Base-by-base conservation (phyloP, 139 green algal species). In the Chlamydomonas schloesseri region DNA sequence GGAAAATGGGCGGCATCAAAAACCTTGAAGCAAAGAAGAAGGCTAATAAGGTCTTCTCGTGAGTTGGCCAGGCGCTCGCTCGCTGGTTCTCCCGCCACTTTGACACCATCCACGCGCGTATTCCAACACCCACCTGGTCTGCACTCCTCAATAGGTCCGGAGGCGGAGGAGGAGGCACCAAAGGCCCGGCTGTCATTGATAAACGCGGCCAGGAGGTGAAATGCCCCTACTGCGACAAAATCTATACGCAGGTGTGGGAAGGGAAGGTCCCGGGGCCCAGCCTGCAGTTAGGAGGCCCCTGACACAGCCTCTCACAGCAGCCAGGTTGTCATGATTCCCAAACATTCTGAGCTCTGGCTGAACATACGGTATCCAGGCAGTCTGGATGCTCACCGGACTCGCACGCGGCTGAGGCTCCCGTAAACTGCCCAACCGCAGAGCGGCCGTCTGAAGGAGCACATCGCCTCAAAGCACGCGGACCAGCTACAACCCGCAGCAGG, bases 151-250 rank as follows among this genome's bases (percentile, higher is more conserved):
- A n/a, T n/a, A 98, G 94, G 34, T 96, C 92, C 68, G 95, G 94
- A 46, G 91, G 89, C 42, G 42, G 42, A 20, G 95, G 96, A 18
- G 95, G 96, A 10, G 93, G 95, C 33, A 94, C 85, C 37, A 97
- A 97, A 78, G 97, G 97, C 8, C 96, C 97, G 9, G 82, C 93
- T 0, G 75, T 95, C 0, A 55, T 98, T 0, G 97, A 99, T 84
- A 99, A 99, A 89, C 92, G 96, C 15, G 91, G 91, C 37, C 92
- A 96, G 80, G 95, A 98, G 88, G 68, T 91, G 34, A 87, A 94
- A 28, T 99, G 97, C 88, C 96, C 96, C 0, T 93, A 97, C 89
- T 99, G 97, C 81, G 95, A 98, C 57, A 89, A 95, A 21, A 81
- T 95, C 0, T 98, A 98, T 89, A 96, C 96, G 77, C 94, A 98